Base-by-base conservation (phyloP, 371 early-diverging fungal species). In the Mucor lusitanicus region DNA sequence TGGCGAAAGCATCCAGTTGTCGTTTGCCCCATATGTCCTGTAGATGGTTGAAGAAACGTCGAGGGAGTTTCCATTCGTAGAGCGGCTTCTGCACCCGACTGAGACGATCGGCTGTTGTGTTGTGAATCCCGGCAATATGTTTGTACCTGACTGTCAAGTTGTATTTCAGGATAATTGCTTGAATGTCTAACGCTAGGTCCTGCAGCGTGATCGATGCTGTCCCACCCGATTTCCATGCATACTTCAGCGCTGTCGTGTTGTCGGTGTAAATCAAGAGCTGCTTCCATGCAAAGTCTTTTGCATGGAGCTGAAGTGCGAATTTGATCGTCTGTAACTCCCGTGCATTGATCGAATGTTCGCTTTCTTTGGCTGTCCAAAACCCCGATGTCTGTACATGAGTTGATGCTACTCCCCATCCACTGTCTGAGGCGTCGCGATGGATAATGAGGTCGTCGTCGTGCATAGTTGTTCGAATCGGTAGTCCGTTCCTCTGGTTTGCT, bases 1-100 rank as follows among this genome's bases (percentile, higher is more conserved):
- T 4, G 76, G n/a, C 79, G 54, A 82, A 82, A 21, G 68, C 69
- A 50, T 82, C 79, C 12, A 82, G n/a, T 56, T 37, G 3, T 65
- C 30, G 64, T 5, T 23, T n/a, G 56, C 44, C 59, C 65, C 68
- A 40, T 57, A 50, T 23, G 33, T 48, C 13, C 40, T 25, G 32
- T 35, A n/a, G 69, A 65, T 32, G 8, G 13, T 23, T 67, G 9
- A 33, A 71, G 71, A 12, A 30, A 3, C 9, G n/a, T 6, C 2
- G 33, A 27, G 62, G 70, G 0, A 68, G 33, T 32, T 25, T 25
- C 17, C 62, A 39, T 55, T 69, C 65, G 65, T 75, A 64, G 0
- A 75, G 6, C 2, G 56, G 64, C n/a, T 23, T 28, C 6, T 62
- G 60, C 2, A 11, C n/a, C 23, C 76, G 33, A 37, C 70, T 72